phyloP scores from a whole-genome alignment of 176 grass and related monocot species.

The Rhynchospora tenuis region DNA sequence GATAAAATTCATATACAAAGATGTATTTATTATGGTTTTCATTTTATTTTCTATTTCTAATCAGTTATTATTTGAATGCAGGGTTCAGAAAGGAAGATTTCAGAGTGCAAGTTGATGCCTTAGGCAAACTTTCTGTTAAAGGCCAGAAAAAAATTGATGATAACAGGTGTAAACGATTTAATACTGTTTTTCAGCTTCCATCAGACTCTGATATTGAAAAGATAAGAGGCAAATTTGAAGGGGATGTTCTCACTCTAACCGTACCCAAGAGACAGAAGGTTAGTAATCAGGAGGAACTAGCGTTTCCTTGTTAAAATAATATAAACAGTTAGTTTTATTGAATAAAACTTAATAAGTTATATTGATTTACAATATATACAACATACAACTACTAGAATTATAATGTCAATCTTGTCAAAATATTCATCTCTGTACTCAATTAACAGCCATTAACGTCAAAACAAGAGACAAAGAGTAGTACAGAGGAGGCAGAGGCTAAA shows the following conservation, averaged over 20 bases:
- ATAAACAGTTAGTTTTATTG: neutral
- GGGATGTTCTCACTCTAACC: conserved; percentile 26
- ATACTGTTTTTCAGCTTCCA: conserved; percentile 36
- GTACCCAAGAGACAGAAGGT: conserved; percentile 32
- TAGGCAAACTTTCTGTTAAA: conserved; percentile 39
- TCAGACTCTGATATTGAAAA: conserved; percentile 26
- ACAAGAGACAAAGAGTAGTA: neutral
- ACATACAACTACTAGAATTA: neutral
- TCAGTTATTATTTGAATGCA: conserved; percentile 11
- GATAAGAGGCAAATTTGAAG: conserved; percentile 40
- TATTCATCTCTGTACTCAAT: neutral
- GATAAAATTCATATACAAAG: too few relatives aligned
- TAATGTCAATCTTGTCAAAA: neutral
- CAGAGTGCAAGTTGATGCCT: conserved; percentile 33
- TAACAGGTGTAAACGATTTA: conserved; percentile 24
- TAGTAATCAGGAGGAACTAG: neutral
- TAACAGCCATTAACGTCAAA: neutral
- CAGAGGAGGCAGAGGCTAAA: neutral
- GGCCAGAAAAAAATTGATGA: conserved; percentile 23
- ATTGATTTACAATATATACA: neutral
- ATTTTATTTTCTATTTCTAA: neutral
- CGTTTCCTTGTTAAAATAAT: neutral
- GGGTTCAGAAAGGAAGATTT: conserved; percentile 60
- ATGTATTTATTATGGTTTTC: neutral
- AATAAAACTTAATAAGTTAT: neutral